Evolutionary conservation across 371 early-diverging fungal genomes (phyloP).

Genomic region (Actinomortierella ambigua): DNA sequence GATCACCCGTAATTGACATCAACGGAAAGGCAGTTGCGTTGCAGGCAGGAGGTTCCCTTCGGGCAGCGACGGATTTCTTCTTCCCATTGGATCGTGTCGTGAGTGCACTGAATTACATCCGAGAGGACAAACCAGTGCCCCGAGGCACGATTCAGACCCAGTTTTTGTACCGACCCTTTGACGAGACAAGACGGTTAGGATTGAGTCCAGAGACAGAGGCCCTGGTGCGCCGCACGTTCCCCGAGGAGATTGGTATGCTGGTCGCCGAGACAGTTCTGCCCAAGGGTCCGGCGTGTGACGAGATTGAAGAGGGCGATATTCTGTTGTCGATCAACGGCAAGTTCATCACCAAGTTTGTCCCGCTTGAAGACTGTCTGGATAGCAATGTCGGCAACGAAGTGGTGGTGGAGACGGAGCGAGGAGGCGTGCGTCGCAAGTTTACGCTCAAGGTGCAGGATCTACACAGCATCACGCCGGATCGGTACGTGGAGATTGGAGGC

Average conservation of each 20-base stretch:
- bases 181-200: constrained; percentile 79
- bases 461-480: constrained; percentile 71
- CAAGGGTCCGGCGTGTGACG: constrained; percentile 77
- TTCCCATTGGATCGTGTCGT: constrained; percentile 87
- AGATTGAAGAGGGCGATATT: constrained; percentile 89
- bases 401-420: constrained; percentile 70
- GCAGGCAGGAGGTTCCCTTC: constrained; percentile 77
- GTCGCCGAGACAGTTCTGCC: constrained; percentile 84
- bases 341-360: constrained; percentile 85
- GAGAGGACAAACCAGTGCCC: constrained; percentile 69
- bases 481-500: constrained; percentile 87
- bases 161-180: constrained; percentile 76
- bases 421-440: constrained; percentile 71
- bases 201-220: constrained; percentile 73
- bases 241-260: constrained; percentile 89
- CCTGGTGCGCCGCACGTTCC: constrained; percentile 64
- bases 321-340: constrained; percentile 78
- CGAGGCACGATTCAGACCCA: constrained; percentile 92
- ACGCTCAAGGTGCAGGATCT: constrained; percentile 68
- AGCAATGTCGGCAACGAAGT: constrained; percentile 73
- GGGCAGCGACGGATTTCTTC: constrained; percentile 92
- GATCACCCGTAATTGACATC: constrained; percentile 92
- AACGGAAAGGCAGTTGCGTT: constrained; percentile 92
- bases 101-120: constrained; percentile 77
- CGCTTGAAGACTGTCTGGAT: constrained; percentile 81